Base-by-base conservation (phyloP, 2,329 filamentous ascomycete genomes). In the Diplocarpon rosae region DNA sequence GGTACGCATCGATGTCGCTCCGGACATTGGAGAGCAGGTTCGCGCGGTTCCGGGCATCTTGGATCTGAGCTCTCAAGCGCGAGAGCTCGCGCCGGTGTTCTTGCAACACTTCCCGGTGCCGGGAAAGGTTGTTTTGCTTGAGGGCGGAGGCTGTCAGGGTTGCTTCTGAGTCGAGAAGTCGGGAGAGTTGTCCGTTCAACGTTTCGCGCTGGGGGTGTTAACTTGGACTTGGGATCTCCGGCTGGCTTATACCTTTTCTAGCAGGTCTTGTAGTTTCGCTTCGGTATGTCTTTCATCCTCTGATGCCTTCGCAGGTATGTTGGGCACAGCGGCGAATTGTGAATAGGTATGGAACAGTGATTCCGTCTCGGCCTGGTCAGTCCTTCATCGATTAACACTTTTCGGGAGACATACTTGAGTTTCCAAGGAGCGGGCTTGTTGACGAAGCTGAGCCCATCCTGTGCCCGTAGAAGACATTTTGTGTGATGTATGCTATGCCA, bases 111-210 rank as follows among this genome's bases (percentile, higher is more conserved):
- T 95, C 89, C 54, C 86, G 85, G 57, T 96, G 86, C 27, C 94
- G 83, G 47, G 85, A 75, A 31, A 98, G 80, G 63, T 96, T 95
- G 69, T 90, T 95, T 60, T 95, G 89, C 67, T 96, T 96, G n/a
- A 95, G 76, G 45, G 89, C 88, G 31, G 90, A 96, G 36, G 88
- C 82, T 40, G 85, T 87, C 48, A 93, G 77, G 45, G 81, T 74
- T 16, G 88, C 79, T 72, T 96, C 90, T 45, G 89, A 94, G 69
- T 96, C 90, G 56, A 96, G 84, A 43, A 95, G 80, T 47, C 90
- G 85, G 54, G 80, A 71, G 45, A 98, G 83, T 65, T 95, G 87
- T 47, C 73, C 68, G 61, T 96, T 80, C 42, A 92, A 76, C 36
- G 73, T 70, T 62, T 95, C 87, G 61, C 92, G 83, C 87, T 95